Evolutionary conservation across 1,284 basidiomycete genomes (phyloP).

Genomic region (Cystobasidiaceae sp.): DNA sequence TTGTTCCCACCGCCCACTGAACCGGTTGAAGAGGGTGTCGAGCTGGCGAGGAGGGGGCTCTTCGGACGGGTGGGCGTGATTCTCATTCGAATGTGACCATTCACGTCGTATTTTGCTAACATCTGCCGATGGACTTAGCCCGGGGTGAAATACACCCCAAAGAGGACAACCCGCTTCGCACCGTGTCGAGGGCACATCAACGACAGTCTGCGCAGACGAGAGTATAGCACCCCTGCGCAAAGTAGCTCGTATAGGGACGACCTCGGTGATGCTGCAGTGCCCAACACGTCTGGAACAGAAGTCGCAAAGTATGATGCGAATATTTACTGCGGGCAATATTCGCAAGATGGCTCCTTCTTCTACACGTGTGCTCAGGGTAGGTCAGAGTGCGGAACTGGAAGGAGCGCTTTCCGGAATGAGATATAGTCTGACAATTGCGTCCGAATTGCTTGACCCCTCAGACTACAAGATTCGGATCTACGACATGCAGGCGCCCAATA

Average conservation of each 20-base stretch:
- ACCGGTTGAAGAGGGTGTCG: slow-evolving; percentile 65
- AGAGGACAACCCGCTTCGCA: slow-evolving; percentile 14
- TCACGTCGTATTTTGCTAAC: slow-evolving; percentile 9
- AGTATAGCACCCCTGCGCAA: not conserved
- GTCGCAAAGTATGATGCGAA: slow-evolving; percentile 76
- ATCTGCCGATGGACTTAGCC: slow-evolving; percentile 33
- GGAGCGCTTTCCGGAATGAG: not conserved
- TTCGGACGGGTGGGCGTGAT: slow-evolving; percentile 77
- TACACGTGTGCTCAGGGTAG: slow-evolving; percentile 55
- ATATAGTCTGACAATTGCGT: not conserved
- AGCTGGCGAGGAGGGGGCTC: slow-evolving; percentile 71
- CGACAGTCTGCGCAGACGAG: slow-evolving; percentile 30
- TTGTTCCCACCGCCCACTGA: slow-evolving; percentile 49
- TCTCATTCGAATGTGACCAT: slow-evolving; percentile 39
- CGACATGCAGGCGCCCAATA: slow-evolving; percentile 60
- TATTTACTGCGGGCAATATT: slow-evolving; percentile 90
- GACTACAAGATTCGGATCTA: slow-evolving; percentile 86
- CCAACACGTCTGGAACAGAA: slow-evolving; percentile 79
- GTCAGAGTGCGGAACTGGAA: slow-evolving; percentile 25
- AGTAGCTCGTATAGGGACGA: not conserved
- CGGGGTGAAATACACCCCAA: slow-evolving; percentile 30
- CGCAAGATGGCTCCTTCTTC: slow-evolving; percentile 49
- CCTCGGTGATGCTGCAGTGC: slow-evolving; percentile 50
- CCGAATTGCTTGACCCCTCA: slow-evolving; percentile 40
- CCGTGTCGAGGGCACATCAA: slow-evolving; percentile 28